Evolutionary conservation across 768 basidiomycete species (phyloP).

Genomic region (Pleurotus giganteus): DNA sequence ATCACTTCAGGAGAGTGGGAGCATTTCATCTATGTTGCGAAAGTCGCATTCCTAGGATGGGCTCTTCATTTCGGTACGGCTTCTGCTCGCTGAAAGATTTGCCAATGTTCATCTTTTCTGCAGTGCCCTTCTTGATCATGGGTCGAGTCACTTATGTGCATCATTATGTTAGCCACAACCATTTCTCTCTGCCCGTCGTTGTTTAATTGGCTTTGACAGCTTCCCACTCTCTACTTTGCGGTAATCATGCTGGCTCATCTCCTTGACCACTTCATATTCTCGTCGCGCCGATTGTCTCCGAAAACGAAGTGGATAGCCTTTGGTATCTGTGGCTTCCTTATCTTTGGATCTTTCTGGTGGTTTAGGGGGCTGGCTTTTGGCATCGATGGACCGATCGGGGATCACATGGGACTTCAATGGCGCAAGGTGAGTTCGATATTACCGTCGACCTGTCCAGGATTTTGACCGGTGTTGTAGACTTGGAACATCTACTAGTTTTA

Average conservation of each 20-base stretch:
- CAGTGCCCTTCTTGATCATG: conserved; percentile 98
- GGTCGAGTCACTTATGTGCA: conserved; percentile 95
- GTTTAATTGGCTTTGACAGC: conserved; percentile 37
- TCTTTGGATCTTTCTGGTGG: conserved; percentile 92
- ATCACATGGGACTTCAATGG: conserved; percentile 82
- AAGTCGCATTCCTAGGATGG: conserved; percentile 93
- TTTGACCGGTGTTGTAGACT: background rate
- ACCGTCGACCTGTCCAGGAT: background rate
- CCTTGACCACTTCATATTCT: conserved; percentile 92
- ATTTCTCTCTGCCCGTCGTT: conserved; percentile 1
- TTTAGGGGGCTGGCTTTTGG: conserved; percentile 89
- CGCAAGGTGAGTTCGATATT: conserved; percentile 42
- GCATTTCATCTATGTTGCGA: conserved; percentile 89
- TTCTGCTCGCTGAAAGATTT: background rate
- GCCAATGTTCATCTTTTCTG: background rate
- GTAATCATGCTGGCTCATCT: conserved; percentile 90
- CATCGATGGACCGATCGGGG: conserved; percentile 81
- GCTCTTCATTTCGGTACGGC: conserved; percentile 80
- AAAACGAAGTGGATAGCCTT: conserved; percentile 75
- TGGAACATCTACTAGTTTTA: conserved; percentile 11
- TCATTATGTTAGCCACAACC: conserved; percentile 72
- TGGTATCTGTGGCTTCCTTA: conserved; percentile 49
- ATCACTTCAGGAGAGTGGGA: conserved; percentile 77
- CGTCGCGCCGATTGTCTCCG: conserved; percentile 57
- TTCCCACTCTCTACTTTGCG: conserved; percentile 96